Evolutionary conservation across 805 yeast genomes (phyloP), one percentile per base, ranked within the genome.

Genomic region (Maudiozyma barnettii): DNA sequence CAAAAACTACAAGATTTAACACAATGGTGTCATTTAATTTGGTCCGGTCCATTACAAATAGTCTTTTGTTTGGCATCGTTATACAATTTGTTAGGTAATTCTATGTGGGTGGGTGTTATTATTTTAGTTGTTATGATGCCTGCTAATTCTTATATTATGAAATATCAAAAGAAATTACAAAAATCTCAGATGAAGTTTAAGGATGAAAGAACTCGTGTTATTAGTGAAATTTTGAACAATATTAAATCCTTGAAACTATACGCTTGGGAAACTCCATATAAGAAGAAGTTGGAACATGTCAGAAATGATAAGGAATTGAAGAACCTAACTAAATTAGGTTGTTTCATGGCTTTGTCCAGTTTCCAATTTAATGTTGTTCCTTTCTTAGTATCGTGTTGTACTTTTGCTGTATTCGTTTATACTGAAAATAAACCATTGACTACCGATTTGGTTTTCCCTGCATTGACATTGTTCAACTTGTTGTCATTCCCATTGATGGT

Each of bases 31-130:
- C 83, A 86, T 57, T 73, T 87, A 46, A 71, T 86, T 44, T 88
- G 96, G 95, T 87, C 95, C 1, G 95, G 95, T 43, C 97, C 97
- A 1, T 84, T 89, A 67, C 96, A 90, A 67, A 79, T 90, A 54
- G 58, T 74, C 21, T 66, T 90, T 48, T 88, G 97, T 72, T 72
- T 90, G 51, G 64, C 74, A 40, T 82, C 93, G 1, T 71, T 90
- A 46, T 77, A 88, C 64, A 75, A 77, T 4, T 67, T 90, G 41
- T 66, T 90, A 48, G 96, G 96, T 35, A 78, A 81, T 49, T 77
- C 93, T n/a, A 89, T 90, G 95, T 87, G 96, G 95, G 83, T 95
- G 39, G 98, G 98, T 64, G 95, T 91, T 13, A 66, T 76, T 30
- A 79, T 91, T 49, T 79, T 90, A 78, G 60, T 81, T 3, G 58